phyloP scores from a whole-genome alignment of 768 basidiomycete species.

The Hydnomerulius pinastri region DNA sequence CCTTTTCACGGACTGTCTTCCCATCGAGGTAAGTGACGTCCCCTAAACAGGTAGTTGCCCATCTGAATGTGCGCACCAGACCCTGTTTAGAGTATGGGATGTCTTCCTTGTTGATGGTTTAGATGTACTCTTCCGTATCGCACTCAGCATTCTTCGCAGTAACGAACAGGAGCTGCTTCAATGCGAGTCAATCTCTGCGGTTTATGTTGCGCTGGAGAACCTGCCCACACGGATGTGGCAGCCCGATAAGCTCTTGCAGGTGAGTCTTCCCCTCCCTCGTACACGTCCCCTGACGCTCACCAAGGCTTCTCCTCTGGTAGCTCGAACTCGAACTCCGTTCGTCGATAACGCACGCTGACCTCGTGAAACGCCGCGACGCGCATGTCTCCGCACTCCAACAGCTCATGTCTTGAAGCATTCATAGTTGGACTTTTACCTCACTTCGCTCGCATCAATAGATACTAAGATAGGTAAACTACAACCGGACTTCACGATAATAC shows the following conservation, averaged over 20 bases:
- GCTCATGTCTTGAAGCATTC: slow-evolving; percentile 35
- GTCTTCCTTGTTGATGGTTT: slow-evolving; percentile 91
- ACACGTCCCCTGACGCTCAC: neutral
- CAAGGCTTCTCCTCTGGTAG: slow-evolving; percentile 31
- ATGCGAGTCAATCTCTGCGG: slow-evolving; percentile 83
- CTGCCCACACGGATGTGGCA: slow-evolving; percentile 94
- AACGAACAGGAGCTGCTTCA: slow-evolving; percentile 83
- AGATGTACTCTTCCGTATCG: slow-evolving; percentile 89
- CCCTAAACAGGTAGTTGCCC: neutral
- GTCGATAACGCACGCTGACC: slow-evolving; percentile 53
- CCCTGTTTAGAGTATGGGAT: slow-evolving; percentile 95
- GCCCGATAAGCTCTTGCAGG: slow-evolving; percentile 87
- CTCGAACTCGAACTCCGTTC: slow-evolving; percentile 58
- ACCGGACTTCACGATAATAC: neutral
- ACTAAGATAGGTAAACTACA: slow-evolving; percentile 8
- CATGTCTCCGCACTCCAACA: slow-evolving; percentile 50
- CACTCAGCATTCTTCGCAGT: slow-evolving; percentile 79
- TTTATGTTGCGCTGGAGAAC: slow-evolving; percentile 88
- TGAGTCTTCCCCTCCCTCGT: slow-evolving; percentile 28
- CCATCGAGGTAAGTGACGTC: slow-evolving; percentile 72
- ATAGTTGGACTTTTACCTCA: neutral
- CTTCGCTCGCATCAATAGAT: slow-evolving; percentile 10
- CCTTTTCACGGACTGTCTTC: slow-evolving; percentile 93
- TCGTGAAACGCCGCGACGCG: slow-evolving; percentile 52
- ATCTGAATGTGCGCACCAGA: slow-evolving; percentile 46